A percentile compares a stretch with the other conserved stretches of the same genome.
phyloP scores from a whole-genome alignment of 1,284 basidiomycete genomes.

The Pseudozyma thailandica region DNA sequence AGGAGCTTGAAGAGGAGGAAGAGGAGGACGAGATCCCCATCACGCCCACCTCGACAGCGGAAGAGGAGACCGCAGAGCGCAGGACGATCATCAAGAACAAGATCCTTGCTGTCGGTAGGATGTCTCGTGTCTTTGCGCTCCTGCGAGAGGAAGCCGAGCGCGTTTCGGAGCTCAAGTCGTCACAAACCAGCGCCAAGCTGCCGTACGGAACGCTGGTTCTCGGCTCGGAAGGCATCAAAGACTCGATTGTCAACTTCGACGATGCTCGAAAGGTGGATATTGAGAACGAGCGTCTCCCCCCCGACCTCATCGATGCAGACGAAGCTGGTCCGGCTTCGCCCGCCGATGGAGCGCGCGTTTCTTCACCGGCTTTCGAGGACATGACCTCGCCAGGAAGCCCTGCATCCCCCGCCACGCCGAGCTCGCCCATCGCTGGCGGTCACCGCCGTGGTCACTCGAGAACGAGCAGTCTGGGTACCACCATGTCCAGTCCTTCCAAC shows the following conservation, averaged over 20 bases:
- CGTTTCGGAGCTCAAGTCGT: conserved; percentile 94
- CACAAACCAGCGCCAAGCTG: conserved; percentile 80
- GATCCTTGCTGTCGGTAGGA: conserved; percentile 95
- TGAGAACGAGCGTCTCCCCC: conserved; percentile 88
- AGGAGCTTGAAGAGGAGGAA: conserved; percentile 88
- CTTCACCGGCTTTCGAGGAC: conserved; percentile 69
- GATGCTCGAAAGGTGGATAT: conserved; percentile 98
- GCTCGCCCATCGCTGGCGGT: conserved; percentile 49
- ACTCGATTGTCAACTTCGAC: conserved; percentile 91
- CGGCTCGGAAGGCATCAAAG: conserved; percentile 94
- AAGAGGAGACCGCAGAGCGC: conserved; percentile 77
- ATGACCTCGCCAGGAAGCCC: conserved; percentile 38
- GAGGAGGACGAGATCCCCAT: conserved; percentile 72
- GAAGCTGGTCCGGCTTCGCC: conserved; percentile 76
- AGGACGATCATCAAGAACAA: conserved; percentile 93
- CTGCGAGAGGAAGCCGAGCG: conserved; percentile 99
- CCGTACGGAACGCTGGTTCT: conserved; percentile 88
- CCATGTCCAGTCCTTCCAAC: conserved; percentile 93
- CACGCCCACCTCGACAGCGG: conserved; percentile 34
- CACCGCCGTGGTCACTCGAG: conserved; percentile 52
- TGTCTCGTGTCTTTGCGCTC: conserved; percentile 94
- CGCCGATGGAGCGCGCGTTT: conserved; percentile 71
- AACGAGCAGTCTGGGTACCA: conserved; percentile 91
- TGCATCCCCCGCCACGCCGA: conserved; percentile 43
- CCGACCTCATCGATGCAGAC: conserved; percentile 89